Evolutionary conservation across 306 rosid genomes (phyloP).

Genomic region (Urtica urens): DNA sequence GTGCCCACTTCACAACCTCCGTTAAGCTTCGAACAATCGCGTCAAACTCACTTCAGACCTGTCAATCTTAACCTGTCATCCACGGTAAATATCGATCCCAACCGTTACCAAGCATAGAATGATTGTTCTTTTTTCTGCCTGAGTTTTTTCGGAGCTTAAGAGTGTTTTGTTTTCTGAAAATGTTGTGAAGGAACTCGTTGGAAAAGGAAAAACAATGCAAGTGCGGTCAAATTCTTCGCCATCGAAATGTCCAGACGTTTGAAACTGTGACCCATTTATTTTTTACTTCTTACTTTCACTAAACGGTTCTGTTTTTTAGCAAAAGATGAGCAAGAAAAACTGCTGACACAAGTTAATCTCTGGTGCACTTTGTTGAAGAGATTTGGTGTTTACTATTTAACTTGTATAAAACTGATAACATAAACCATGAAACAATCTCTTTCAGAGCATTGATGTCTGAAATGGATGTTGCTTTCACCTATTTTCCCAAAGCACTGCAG

Average conservation of each 20-base stretch:
- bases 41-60: conserved; percentile 28
- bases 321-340: conserved; percentile 1
- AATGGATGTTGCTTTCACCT: conserved; percentile 1
- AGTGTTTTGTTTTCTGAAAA: conserved; percentile 13
- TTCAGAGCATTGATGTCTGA: conserved; percentile 4
- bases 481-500: background rate
- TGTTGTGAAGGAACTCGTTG: conserved; percentile 32
- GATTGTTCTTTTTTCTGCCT: too few relatives aligned
- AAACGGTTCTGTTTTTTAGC: conserved; percentile 13
- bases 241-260: conserved; percentile 7
- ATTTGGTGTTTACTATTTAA: background rate
- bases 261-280: conserved; percentile 12
- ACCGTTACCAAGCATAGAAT: background rate
- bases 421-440: background rate
- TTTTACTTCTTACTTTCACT: background rate
- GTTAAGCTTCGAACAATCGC: conserved; percentile 30
- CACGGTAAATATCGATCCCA: conserved; percentile 25
- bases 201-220: conserved; percentile 25
- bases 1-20: conserved; percentile 28
- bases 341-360: too few relatives aligned
- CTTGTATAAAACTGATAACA: conserved; percentile 12
- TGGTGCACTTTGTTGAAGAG: background rate
- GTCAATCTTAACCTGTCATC: conserved; percentile 23
- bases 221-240: conserved; percentile 32
- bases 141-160: conserved; percentile 11